These are phyloP conservation scores for Aspergillus asperescens DNA, from an alignment of 495 filamentous ascomycete genomes.

Conservation along the genomic window DNA sequence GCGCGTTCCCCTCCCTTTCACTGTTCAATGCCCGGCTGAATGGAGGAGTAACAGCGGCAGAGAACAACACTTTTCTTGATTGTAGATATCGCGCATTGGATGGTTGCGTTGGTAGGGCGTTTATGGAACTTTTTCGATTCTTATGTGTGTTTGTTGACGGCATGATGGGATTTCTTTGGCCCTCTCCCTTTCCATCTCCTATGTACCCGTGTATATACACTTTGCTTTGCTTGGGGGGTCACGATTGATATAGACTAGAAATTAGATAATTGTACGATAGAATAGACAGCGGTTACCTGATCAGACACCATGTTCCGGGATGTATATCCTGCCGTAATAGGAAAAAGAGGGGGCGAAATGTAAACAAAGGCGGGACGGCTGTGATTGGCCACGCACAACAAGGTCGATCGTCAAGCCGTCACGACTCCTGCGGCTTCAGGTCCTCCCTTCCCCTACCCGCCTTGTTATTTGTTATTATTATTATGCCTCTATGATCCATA, in stretches of 20 bases:
- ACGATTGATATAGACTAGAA: conserved; percentile 1
- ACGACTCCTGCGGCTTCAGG: not conserved
- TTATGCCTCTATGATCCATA: not conserved
- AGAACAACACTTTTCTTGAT: not conserved
- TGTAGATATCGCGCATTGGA: conserved; percentile 13
- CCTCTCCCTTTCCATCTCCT: not conserved
- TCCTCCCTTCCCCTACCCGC: conserved; percentile 2
- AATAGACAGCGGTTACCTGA: not conserved
- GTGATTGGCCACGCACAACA: conserved; percentile 10
- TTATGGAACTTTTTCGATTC: conserved; percentile 13
- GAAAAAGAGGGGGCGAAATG: conserved; percentile 13
- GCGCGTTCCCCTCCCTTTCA: not conserved
- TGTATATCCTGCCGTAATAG: not conserved
- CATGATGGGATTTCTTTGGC: conserved; percentile 7
- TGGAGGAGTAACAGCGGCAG: no score
- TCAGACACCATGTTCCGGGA: no score
- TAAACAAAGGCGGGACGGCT: conserved; percentile 20
- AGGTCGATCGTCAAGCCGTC: not conserved
- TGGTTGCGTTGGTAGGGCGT: conserved; percentile 29
- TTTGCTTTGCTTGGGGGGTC: not conserved
- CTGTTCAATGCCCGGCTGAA: not conserved
- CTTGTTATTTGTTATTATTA: conserved; percentile 8
- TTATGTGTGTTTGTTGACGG: conserved; percentile 8
- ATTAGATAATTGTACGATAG: conserved; percentile 7
- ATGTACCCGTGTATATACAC: conserved; percentile 13